These are phyloP conservation scores for Capsicum chinense DNA, from an alignment of 257 asterid species.

Conservation along the genomic window DNA sequence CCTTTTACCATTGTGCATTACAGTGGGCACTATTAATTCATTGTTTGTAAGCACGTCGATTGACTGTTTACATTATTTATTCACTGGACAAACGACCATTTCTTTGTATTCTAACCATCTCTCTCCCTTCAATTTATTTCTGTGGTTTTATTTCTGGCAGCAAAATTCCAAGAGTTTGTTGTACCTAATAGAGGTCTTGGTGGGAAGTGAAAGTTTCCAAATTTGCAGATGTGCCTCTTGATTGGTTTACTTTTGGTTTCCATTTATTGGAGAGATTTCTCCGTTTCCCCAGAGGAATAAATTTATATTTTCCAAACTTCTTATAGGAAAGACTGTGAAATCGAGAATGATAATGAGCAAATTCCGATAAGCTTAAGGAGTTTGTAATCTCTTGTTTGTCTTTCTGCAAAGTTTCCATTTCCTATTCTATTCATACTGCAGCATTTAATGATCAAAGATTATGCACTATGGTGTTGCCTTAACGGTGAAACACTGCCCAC, in stretches of 20 bases:
- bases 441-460: slow-evolving; percentile 4
- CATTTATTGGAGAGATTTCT: not conserved
- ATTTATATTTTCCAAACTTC: not conserved
- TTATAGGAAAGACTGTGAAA: not conserved
- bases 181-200: not conserved
- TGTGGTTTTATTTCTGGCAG: not conserved
- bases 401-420: not conserved
- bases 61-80: not conserved
- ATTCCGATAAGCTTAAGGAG: not conserved
- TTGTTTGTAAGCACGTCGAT: slow-evolving; percentile 4
- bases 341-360: not conserved
- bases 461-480: slow-evolving; percentile 50
- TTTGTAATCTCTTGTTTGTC: not conserved
- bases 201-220: not conserved
- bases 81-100: not conserved
- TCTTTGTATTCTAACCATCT: not conserved
- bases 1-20: not conserved
- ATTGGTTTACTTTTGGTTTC: not conserved
- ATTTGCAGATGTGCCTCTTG: not conserved
- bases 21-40: not conserved
- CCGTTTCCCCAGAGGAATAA: not conserved
- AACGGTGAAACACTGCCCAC: slow-evolving; percentile 67
- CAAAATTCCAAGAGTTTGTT: not conserved
- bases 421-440: not conserved
- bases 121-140: slow-evolving; percentile 12